These are phyloP conservation scores for Nannizziopsis arthrosporioides DNA, from an alignment of 2,329 filamentous ascomycete genomes.

Conservation along the genomic window DNA sequence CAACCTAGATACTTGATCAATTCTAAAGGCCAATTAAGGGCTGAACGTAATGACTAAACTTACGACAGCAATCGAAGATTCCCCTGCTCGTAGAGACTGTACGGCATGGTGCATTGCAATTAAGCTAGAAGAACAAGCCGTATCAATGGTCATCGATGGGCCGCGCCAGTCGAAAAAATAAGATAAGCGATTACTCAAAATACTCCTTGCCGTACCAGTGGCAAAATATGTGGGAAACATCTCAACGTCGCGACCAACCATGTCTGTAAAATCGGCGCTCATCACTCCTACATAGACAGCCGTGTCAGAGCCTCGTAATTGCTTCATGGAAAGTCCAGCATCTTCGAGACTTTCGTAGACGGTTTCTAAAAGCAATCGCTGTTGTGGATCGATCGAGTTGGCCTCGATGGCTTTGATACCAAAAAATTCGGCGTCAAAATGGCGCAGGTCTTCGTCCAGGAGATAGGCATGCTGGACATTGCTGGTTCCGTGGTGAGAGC, in stretches of 20 bases:
- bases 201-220: slow-evolving; percentile 26
- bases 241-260: slow-evolving; percentile 17
- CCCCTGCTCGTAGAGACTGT: slow-evolving; percentile 22
- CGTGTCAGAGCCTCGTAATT: slow-evolving; percentile 22
- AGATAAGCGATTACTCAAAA: slow-evolving; percentile 32
- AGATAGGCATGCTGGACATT: slow-evolving; percentile 15
- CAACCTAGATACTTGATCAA: background rate
- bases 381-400: slow-evolving; percentile 24
- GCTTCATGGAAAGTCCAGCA: slow-evolving; percentile 19
- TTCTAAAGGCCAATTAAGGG: no score
- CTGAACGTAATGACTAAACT: no score
- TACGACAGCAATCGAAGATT: slow-evolving; percentile 21
- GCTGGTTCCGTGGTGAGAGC: slow-evolving; percentile 10
- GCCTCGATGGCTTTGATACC: slow-evolving; percentile 20
- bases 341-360: slow-evolving; percentile 22
- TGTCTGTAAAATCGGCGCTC: slow-evolving; percentile 21
- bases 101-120: slow-evolving; percentile 29
- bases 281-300: slow-evolving; percentile 26
- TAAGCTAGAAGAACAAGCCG: slow-evolving; percentile 37
- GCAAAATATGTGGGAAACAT: slow-evolving; percentile 15
- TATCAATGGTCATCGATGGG: slow-evolving; percentile 36
- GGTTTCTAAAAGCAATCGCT: slow-evolving; percentile 23
- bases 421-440: slow-evolving; percentile 28
- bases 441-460: slow-evolving; percentile 18
- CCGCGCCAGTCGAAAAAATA: slow-evolving; percentile 34